A percentile compares a stretch with the other conserved stretches of the same genome.
Evolutionary conservation across 2,329 filamentous ascomycete species (phyloP).

Genomic region (Magnaporthiopsis incrustans): DNA sequence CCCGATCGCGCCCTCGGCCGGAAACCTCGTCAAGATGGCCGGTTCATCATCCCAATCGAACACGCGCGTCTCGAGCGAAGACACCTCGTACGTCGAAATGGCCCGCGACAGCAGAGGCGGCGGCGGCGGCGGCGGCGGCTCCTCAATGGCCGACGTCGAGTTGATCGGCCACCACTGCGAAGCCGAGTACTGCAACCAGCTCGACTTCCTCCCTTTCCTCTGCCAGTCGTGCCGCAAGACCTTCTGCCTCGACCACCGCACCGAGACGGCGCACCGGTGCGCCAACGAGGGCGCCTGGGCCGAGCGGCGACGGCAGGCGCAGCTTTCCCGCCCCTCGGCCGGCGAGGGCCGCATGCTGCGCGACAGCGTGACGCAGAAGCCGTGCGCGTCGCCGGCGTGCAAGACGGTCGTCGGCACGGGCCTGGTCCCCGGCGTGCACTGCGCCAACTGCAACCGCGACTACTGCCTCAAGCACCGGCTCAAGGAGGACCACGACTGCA

Average conservation of each 20-base stretch:
- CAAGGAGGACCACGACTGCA: slow-evolving; percentile 76
- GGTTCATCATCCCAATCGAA: slow-evolving; percentile 28
- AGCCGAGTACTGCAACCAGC: slow-evolving; percentile 81
- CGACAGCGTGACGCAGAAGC: slow-evolving; percentile 52
- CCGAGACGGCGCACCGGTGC: slow-evolving; percentile 72
- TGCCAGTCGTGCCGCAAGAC: slow-evolving; percentile 82
- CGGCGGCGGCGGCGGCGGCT: slow-evolving; percentile 28
- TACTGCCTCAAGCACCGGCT: slow-evolving; percentile 75
- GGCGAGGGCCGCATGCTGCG: slow-evolving; percentile 46
- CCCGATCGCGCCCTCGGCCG: background rate
- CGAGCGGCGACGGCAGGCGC: slow-evolving; percentile 43
- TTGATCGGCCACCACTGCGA: slow-evolving; percentile 89
- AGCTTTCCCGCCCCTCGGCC: slow-evolving; percentile 44
- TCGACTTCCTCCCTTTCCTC: slow-evolving; percentile 91
- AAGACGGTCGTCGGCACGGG: slow-evolving; percentile 65
- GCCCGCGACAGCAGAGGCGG: slow-evolving; percentile 23
- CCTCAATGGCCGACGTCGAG: slow-evolving; percentile 53
- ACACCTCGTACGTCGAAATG: slow-evolving; percentile 62
- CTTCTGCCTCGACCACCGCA: slow-evolving; percentile 91
- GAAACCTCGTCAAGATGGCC: slow-evolving; percentile 3
- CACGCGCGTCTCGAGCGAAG: slow-evolving; percentile 26
- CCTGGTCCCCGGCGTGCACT: slow-evolving; percentile 62
- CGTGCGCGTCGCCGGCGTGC: slow-evolving; percentile 59
- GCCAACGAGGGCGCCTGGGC: slow-evolving; percentile 54
- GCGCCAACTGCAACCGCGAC: slow-evolving; percentile 59